phyloP scores from a whole-genome alignment of 768 basidiomycete species.

The Leccinum disarticulatum region DNA sequence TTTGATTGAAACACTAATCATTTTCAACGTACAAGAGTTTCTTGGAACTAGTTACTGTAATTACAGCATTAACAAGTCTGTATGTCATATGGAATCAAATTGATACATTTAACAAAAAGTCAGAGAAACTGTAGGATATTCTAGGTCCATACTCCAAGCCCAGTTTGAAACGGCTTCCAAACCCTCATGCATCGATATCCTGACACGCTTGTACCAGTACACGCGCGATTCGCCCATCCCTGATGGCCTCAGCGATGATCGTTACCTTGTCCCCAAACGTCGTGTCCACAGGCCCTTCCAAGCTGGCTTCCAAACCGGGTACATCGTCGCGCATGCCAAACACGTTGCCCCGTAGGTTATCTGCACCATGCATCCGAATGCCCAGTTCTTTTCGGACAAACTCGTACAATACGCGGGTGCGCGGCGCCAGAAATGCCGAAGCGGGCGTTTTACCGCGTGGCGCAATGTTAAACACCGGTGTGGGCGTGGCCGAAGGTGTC shows the following conservation, averaged over 20 bases:
- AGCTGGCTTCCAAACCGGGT: conserved; percentile 42
- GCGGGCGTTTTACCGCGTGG: conserved; percentile 65
- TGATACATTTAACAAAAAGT: not conserved
- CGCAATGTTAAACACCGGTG: conserved; percentile 43
- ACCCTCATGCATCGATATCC: conserved; percentile 18
- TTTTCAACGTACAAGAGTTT: not conserved
- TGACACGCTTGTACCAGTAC: conserved; percentile 56
- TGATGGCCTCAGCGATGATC: conserved; percentile 75
- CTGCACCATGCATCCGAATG: conserved; percentile 78
- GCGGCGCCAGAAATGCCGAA: conserved; percentile 48
- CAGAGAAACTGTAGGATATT: not conserved
- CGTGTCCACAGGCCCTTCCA: conserved; percentile 36
- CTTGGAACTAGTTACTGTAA: not conserved
- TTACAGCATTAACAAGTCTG: not conserved
- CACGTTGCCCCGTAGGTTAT: conserved; percentile 62
- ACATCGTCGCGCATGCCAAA: conserved; percentile 46
- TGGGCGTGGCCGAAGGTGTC: conserved; percentile 18
- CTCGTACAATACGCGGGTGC: conserved; percentile 70
- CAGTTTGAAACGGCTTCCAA: not conserved
- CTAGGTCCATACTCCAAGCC: not conserved
- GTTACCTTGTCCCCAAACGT: conserved; percentile 72
- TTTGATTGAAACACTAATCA: not conserved
- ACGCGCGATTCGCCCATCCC: conserved; percentile 65
- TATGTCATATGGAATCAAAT: not conserved
- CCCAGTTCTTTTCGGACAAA: conserved; percentile 71